Base-by-base conservation (phyloP, 345 rosid genomes). In the Geranium rotundifolium region DNA sequence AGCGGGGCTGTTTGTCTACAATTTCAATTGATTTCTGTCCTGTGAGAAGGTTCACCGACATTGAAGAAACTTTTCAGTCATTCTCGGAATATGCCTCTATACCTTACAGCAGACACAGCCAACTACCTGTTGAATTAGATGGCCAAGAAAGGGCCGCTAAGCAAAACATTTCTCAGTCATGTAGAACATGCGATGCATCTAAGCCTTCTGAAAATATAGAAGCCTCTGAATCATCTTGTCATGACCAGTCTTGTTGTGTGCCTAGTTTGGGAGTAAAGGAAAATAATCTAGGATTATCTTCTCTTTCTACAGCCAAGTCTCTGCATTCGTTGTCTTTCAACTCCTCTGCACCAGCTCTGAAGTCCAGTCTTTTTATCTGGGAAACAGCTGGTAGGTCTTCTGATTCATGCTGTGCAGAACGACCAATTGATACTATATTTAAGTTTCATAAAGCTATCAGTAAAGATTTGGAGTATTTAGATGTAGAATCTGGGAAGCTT, bases 401-500 rank as follows among this genome's bases (percentile, higher is more conserved):
- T 56, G 73, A 76, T 64, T 61, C 71, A 67, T 84, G 80, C 56
- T 71, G 64, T 60, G 72, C 73, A 17, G 86, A 71, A 71, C 81
- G 92, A 50, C 97, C 97, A 27, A 89, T 90, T 72, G 97, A 89
- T 74, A 90, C 85, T 4, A 84, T 90, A 69, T 90, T 90, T 69
- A 90, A 90, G 63, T 87, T 90, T 79, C 97, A 90, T 69, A 90
- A 85, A 76, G 95, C 95, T 65, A 90, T 90, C 59, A 68, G 89
- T 64, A 90, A 90, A 79, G 92, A 90, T 78, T 80, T 90, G 73
- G 97, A 87, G 75, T 83, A 82, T 78, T 80, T 91, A 41, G 97
- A 91, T 77, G 79, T 85, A 49, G 91, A 88, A 80, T 88, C 91
- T 74, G 89, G 84, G 75, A 91, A 83, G 85, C 90, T 86, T 13